These are phyloP conservation scores for Blastocystis sp. DNA, from an alignment of 352 stramenopile species.

Conservation along the genomic window DNA sequence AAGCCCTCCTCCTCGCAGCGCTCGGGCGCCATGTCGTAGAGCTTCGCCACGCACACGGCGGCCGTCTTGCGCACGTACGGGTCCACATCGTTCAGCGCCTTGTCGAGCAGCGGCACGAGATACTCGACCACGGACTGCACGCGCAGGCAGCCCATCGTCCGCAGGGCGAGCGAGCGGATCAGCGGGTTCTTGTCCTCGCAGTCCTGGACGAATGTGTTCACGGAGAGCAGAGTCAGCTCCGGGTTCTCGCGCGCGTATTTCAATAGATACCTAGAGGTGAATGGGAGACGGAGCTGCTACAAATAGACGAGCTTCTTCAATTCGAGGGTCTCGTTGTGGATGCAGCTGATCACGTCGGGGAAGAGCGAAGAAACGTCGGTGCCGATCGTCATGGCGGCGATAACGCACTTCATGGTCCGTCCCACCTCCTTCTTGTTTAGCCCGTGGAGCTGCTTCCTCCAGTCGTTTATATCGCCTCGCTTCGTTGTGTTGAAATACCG, in stretches of 20 bases:
- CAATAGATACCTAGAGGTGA: conserved; percentile 85
- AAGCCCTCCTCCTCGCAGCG: conserved; percentile 92
- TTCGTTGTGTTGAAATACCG: conserved; percentile 98
- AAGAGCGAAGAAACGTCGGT: conserved; percentile 99
- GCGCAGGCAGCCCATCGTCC: conserved; percentile 99
- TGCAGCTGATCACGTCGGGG: conserved; percentile 98
- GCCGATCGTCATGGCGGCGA: conserved; percentile 97
- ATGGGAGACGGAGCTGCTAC: conserved; percentile 75
- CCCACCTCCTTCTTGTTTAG: conserved; percentile 94
- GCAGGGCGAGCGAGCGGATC: conserved; percentile 92
- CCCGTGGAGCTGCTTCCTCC: conserved; percentile 92
- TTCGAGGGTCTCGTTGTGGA: conserved; percentile 81
- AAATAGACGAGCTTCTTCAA: conserved; percentile 99
- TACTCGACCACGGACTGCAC: conserved; percentile 98
- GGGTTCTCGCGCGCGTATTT: conserved; percentile 99
- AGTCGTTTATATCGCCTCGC: conserved; percentile 95
- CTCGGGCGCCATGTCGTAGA: conserved; percentile 97
- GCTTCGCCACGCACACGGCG: conserved; percentile 96
- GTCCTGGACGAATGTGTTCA: conserved; percentile 96
- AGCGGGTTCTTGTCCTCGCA: conserved; percentile 87
- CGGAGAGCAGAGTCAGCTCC: conserved; percentile 93
- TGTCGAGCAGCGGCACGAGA: conserved; percentile 79
- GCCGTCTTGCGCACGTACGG: conserved; percentile 99
- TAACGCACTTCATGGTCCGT: conserved; percentile 95
- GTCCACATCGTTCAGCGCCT: conserved; percentile 75